These are phyloP conservation scores for Apiotrichum mycotoxinovorans DNA, from an alignment of 1,284 basidiomycete genomes.

Conservation along the genomic window DNA sequence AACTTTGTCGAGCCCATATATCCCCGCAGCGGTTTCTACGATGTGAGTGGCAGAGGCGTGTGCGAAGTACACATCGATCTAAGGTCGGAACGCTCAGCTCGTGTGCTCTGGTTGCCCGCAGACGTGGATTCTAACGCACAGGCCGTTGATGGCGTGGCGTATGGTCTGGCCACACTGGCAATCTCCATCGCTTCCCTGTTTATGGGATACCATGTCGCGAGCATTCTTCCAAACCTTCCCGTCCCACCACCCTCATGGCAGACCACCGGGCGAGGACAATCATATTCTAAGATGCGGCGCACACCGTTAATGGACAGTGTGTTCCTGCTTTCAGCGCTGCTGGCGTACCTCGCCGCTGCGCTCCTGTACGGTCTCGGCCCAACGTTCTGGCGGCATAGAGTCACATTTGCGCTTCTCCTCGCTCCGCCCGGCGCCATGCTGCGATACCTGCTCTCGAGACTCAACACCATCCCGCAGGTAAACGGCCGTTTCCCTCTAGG, in stretches of 20 bases:
- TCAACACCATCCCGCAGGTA: slow-evolving; percentile 63
- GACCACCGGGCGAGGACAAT: too few species aligned
- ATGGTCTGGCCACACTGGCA: slow-evolving; percentile 72
- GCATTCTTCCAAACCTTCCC: slow-evolving; percentile 57
- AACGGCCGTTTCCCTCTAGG: slow-evolving; percentile 68
- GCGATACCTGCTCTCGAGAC: slow-evolving; percentile 71
- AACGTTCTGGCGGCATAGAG: slow-evolving; percentile 67
- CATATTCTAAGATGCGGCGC: neutral
- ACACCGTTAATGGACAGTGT: slow-evolving; percentile 36
- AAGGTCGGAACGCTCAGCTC: too few species aligned
- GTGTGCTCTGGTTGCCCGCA: too few species aligned
- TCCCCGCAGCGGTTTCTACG: slow-evolving; percentile 65
- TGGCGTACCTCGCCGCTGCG: slow-evolving; percentile 56
- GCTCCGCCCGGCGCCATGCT: slow-evolving; percentile 83
- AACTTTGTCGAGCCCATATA: slow-evolving; percentile 59
- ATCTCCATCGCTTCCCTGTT: slow-evolving; percentile 57
- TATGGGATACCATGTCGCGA: slow-evolving; percentile 37
- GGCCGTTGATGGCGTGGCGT: slow-evolving; percentile 81
- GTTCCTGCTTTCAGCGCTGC: slow-evolving; percentile 40
- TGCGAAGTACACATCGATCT: too few species aligned
- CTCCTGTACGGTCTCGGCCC: slow-evolving; percentile 74
- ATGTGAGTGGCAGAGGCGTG: slow-evolving; percentile 61
- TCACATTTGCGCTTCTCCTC: slow-evolving; percentile 83
- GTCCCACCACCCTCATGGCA: slow-evolving; percentile 58
- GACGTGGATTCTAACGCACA: too few species aligned